Evolutionary conservation across 2,329 filamentous ascomycete species (phyloP).

Genomic region (Lecanosticta acicola): DNA sequence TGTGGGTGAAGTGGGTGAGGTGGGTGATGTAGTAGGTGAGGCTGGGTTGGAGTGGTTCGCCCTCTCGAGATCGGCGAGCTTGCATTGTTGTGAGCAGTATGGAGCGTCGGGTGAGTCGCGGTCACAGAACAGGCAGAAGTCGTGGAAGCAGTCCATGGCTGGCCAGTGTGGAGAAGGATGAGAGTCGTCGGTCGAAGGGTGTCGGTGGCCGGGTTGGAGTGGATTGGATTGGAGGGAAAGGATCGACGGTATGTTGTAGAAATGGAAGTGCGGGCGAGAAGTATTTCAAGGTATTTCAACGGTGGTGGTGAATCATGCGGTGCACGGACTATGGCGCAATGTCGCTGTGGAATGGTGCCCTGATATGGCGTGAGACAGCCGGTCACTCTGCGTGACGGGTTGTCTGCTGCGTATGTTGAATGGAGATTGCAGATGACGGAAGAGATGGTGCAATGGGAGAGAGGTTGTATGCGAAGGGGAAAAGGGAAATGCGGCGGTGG

Average conservation of each 20-base stretch:
- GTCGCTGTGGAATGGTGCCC: slow-evolving; percentile 15
- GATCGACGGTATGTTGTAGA: slow-evolving; percentile 4
- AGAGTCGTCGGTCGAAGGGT: neutral
- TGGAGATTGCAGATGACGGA: slow-evolving; percentile 3
- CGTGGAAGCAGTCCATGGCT: slow-evolving; percentile 67
- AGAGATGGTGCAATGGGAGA: no score
- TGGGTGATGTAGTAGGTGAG: slow-evolving; percentile 45
- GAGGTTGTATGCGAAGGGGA: slow-evolving; percentile 4
- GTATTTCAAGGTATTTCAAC: slow-evolving; percentile 11
- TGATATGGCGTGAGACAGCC: slow-evolving; percentile 14
- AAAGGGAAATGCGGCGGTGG: neutral
- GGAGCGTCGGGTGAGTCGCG: slow-evolving; percentile 75
- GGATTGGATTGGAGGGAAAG: neutral
- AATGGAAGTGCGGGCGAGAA: neutral
- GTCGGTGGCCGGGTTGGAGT: slow-evolving; percentile 2
- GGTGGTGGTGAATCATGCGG: slow-evolving; percentile 12
- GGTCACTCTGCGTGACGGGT: slow-evolving; percentile 4
- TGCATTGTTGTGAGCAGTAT: slow-evolving; percentile 91
- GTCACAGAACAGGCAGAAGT: slow-evolving; percentile 93
- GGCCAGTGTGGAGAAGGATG: slow-evolving; percentile 1
- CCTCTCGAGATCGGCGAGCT: slow-evolving; percentile 80
- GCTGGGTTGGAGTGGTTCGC: slow-evolving; percentile 40
- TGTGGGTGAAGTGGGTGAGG: slow-evolving; percentile 37
- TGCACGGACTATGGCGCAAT: slow-evolving; percentile 24
- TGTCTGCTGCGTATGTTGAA: slow-evolving; percentile 1